These are phyloP conservation scores for Chaetomiaceae sp. DNA, from an alignment of 2,329 filamentous ascomycete genomes.

Conservation along the genomic window DNA sequence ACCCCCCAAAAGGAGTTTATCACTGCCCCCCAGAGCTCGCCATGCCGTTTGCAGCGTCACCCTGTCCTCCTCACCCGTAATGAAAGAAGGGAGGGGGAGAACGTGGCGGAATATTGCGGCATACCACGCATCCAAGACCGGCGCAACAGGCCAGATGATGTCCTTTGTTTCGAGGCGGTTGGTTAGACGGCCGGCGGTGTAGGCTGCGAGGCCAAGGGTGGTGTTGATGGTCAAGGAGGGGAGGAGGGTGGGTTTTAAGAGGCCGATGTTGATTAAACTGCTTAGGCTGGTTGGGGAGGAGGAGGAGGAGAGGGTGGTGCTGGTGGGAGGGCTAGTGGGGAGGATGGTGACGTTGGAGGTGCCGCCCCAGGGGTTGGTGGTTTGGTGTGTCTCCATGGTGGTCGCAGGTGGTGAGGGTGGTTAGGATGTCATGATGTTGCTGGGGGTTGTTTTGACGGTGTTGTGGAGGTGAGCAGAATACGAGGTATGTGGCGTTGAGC, in stretches of 20 bases:
- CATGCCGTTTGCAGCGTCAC: conserved; percentile 44
- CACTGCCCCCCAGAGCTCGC: conserved; percentile 45
- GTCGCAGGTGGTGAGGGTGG: neutral
- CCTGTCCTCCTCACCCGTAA: conserved; percentile 29
- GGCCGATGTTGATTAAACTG: conserved; percentile 40
- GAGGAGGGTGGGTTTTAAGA: conserved; percentile 49
- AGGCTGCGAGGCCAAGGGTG: conserved; percentile 48
- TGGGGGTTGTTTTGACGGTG: neutral
- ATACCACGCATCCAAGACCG: conserved; percentile 58
- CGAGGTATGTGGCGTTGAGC: no score
- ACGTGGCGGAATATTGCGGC: conserved; percentile 49
- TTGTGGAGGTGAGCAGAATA: no score
- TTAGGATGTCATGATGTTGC: no score
- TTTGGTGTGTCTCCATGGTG: neutral
- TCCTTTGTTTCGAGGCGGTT: conserved; percentile 57
- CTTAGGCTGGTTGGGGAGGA: no score
- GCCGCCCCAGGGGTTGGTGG: conserved; percentile 16
- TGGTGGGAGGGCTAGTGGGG: neutral
- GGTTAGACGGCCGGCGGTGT: conserved; percentile 47
- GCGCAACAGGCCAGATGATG: conserved; percentile 52
- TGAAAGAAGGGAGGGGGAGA: conserved; percentile 34
- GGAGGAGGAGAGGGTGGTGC: neutral
- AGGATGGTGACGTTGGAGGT: neutral
- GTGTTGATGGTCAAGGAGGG: conserved; percentile 52
- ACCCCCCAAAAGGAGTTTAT: conserved; percentile 51